Evolutionary conservation across 495 filamentous ascomycete genomes (phyloP).

Genomic region (Trichoderma virens): DNA sequence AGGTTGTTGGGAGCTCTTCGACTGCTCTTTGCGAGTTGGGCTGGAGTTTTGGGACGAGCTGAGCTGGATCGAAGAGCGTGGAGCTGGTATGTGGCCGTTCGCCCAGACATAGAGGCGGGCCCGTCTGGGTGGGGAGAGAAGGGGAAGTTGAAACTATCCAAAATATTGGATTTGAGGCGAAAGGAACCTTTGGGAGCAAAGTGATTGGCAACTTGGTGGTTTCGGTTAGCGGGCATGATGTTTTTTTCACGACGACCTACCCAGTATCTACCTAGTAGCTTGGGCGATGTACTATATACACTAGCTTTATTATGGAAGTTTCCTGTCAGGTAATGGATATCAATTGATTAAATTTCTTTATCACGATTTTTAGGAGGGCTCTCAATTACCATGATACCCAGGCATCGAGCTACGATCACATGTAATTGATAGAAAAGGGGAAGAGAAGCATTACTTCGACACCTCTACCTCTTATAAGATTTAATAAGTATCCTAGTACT

Average conservation of each 20-base stretch:
- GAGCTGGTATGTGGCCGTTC: constrained; percentile 69
- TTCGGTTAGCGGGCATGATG: background rate
- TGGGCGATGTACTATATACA: too few relatives aligned
- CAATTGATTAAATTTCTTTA: too few relatives aligned
- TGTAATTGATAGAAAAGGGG: too few relatives aligned
- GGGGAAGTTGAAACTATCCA: constrained; percentile 53
- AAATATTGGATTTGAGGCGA: constrained; percentile 57
- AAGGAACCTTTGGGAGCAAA: constrained; percentile 13
- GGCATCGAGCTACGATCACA: too few relatives aligned
- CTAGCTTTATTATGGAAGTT: too few relatives aligned
- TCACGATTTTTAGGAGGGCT: too few relatives aligned
- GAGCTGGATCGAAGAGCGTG: constrained; percentile 71
- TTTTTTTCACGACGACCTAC: background rate
- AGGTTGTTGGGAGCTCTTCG: constrained; percentile 59
- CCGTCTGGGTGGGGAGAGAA: constrained; percentile 76
- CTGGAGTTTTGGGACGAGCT: constrained; percentile 39
- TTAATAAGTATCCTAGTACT: too few relatives aligned
- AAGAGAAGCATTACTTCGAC: too few relatives aligned
- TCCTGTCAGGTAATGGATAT: too few relatives aligned
- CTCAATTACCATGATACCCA: too few relatives aligned
- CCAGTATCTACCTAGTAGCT: too few relatives aligned
- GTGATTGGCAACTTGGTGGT: background rate
- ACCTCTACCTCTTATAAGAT: too few relatives aligned
- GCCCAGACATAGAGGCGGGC: constrained; percentile 65
- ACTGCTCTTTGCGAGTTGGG: constrained; percentile 64